These are phyloP conservation scores for Aspergillus niger DNA, from an alignment of 2,329 filamentous ascomycete species.

Conservation along the genomic window DNA sequence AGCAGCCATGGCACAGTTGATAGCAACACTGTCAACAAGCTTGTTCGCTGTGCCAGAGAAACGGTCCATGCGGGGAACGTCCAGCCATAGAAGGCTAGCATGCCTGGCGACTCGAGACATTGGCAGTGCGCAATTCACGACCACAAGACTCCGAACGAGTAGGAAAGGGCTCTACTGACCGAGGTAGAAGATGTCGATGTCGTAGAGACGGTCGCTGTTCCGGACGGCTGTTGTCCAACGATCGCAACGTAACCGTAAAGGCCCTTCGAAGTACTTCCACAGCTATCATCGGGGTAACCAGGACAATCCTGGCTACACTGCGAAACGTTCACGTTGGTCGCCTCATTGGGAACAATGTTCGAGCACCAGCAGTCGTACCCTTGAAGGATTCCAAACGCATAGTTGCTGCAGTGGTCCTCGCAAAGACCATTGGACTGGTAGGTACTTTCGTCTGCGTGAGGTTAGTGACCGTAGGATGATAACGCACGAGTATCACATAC, in stretches of 20 bases:
- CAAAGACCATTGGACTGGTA: constrained; percentile 53
- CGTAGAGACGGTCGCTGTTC: constrained; percentile 31
- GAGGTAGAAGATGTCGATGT: constrained; percentile 27
- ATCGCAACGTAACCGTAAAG: constrained; percentile 49
- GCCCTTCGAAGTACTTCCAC: constrained; percentile 42
- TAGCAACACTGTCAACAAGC: not conserved
- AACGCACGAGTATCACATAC: constrained; percentile 32
- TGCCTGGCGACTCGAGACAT: not conserved
- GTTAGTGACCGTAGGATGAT: constrained; percentile 7
- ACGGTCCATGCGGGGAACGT: not conserved
- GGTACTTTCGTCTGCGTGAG: constrained; percentile 35
- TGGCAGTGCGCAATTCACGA: not conserved
- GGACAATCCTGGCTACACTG: constrained; percentile 47
- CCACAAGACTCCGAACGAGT: not conserved
- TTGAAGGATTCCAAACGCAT: constrained; percentile 50
- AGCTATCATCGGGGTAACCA: constrained; percentile 50
- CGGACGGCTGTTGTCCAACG: constrained; percentile 33
- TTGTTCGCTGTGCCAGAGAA: not conserved
- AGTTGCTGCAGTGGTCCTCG: constrained; percentile 41
- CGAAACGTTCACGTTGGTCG: constrained; percentile 29
- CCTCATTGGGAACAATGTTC: constrained; percentile 45
- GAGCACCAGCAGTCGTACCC: constrained; percentile 54
- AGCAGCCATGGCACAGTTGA: not conserved
- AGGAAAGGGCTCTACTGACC: constrained; percentile 22
- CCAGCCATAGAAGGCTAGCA: not conserved